Evolutionary conservation across 805 yeast genomes (phyloP).

Genomic region (Komagataella pastoris): DNA sequence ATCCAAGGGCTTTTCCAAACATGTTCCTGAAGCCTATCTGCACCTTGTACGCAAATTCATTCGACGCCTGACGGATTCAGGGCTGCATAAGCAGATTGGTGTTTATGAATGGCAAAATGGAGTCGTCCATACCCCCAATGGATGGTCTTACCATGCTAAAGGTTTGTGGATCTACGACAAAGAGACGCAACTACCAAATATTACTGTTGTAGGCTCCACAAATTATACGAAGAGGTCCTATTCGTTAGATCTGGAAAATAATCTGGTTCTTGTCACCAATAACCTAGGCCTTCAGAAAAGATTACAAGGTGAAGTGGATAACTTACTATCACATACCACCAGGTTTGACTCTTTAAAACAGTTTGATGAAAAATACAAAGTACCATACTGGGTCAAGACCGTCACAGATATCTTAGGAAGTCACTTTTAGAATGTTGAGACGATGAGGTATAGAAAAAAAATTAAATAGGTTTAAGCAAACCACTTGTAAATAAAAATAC

Average conservation of each 20-base stretch:
- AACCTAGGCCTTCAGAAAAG: slow-evolving; percentile 41
- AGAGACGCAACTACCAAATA: slow-evolving; percentile 41
- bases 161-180: slow-evolving; percentile 78
- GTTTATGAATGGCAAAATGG: slow-evolving; percentile 85
- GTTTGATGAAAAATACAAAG: not conserved
- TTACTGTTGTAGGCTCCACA: slow-evolving; percentile 84
- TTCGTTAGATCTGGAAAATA: slow-evolving; percentile 76
- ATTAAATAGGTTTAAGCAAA: not conserved
- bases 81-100: slow-evolving; percentile 30
- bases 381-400: not conserved
- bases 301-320: slow-evolving; percentile 51
- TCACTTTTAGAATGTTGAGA: not conserved
- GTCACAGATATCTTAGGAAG: not conserved
- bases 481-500: slow-evolving; percentile 14
- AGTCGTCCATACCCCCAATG: slow-evolving; percentile 61
- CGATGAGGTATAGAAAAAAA: not conserved
- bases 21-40: slow-evolving; percentile 79
- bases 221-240: slow-evolving; percentile 89
- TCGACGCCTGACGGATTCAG: slow-evolving; percentile 27
- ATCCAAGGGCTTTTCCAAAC: slow-evolving; percentile 69
- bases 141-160: slow-evolving; percentile 98
- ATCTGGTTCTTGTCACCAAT: slow-evolving; percentile 65
- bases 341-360: not conserved
- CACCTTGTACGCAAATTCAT: slow-evolving; percentile 62
- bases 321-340: slow-evolving; percentile 33